These are phyloP conservation scores for Trichoderma lentiforme DNA, from an alignment of 2,329 filamentous ascomycete genomes.

Conservation along the genomic window DNA sequence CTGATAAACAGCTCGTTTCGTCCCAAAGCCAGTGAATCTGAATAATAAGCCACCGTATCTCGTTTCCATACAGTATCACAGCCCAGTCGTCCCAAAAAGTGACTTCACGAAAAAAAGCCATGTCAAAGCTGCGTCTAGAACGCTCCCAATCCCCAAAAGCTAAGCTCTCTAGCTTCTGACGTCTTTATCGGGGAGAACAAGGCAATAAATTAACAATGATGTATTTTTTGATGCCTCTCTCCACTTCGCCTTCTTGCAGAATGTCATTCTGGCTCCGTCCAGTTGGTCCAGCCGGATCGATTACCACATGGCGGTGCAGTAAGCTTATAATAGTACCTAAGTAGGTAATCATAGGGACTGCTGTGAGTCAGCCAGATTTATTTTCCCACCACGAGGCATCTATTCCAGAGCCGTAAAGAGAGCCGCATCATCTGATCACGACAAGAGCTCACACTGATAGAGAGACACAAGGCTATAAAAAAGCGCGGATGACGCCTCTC, in stretches of 20 bases:
- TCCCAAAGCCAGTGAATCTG: background rate
- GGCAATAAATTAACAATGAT: background rate
- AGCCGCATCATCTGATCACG: background rate
- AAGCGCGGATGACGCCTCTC: background rate
- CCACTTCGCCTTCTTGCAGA: background rate
- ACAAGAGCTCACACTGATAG: background rate
- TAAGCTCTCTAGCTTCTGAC: background rate
- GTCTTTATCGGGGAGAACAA: background rate
- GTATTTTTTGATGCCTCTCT: background rate
- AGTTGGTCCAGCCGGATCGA: background rate
- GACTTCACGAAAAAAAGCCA: background rate
- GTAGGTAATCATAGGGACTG: background rate
- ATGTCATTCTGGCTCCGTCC: background rate
- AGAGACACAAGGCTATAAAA: background rate
- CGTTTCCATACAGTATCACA: constrained; percentile 12
- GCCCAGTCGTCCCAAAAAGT: background rate
- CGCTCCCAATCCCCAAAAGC: background rate
- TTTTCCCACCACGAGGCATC: background rate
- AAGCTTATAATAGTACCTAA: background rate
- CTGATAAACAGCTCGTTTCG: background rate
- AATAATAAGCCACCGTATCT: background rate
- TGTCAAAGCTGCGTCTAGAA: background rate
- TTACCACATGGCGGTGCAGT: constrained; percentile 6
- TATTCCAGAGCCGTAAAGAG: background rate
- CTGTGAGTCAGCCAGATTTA: background rate